Percentiles rank a stretch among this genome's conserved stretches.
These are phyloP conservation scores for Cryptococcus floricola DNA, from an alignment of 1,284 basidiomycete species.

Conservation along the genomic window DNA sequence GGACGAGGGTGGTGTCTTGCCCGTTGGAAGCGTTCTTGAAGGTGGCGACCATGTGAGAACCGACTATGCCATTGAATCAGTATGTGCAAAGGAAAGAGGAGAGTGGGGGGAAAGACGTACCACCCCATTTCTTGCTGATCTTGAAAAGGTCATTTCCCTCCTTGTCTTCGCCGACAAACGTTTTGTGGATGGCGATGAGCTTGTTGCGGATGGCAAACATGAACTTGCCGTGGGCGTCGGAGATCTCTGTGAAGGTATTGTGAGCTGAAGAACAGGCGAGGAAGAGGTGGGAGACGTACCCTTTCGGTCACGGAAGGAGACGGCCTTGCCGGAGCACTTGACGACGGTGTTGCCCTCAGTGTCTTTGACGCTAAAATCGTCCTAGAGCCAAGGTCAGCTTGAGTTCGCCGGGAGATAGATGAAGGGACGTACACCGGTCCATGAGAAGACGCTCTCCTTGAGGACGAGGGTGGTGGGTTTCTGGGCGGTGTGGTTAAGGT, in stretches of 20 bases:
- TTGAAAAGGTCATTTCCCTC: slow-evolving; percentile 35
- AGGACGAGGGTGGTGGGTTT: slow-evolving; percentile 38
- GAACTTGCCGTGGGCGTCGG: slow-evolving; percentile 30
- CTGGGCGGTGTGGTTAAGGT: slow-evolving; percentile 27
- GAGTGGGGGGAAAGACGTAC: slow-evolving; percentile 9
- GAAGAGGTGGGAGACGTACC: slow-evolving; percentile 17
- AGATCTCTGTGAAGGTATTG: slow-evolving; percentile 19
- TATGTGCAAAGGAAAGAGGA: background rate
- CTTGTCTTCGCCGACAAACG: slow-evolving; percentile 32
- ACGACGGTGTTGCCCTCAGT: slow-evolving; percentile 32
- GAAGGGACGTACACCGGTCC: slow-evolving; percentile 31
- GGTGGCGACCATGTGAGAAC: slow-evolving; percentile 39
- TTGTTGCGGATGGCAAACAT: slow-evolving; percentile 41
- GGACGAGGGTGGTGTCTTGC: slow-evolving; percentile 22
- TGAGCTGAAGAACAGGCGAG: background rate
- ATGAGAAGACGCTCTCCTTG: slow-evolving; percentile 43
- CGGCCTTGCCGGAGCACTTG: slow-evolving; percentile 31
- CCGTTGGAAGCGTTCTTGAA: slow-evolving; percentile 36
- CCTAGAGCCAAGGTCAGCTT: slow-evolving; percentile 12
- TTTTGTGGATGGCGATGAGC: slow-evolving; percentile 31
- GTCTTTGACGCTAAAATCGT: slow-evolving; percentile 44
- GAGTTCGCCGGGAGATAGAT: too few species aligned
- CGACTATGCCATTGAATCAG: slow-evolving; percentile 18
- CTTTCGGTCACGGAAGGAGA: slow-evolving; percentile 42
- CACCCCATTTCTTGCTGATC: slow-evolving; percentile 35